These are phyloP conservation scores for Cenchrus fungigraminus DNA, from an alignment of 176 grass and related monocot genomes.

Conservation along the genomic window DNA sequence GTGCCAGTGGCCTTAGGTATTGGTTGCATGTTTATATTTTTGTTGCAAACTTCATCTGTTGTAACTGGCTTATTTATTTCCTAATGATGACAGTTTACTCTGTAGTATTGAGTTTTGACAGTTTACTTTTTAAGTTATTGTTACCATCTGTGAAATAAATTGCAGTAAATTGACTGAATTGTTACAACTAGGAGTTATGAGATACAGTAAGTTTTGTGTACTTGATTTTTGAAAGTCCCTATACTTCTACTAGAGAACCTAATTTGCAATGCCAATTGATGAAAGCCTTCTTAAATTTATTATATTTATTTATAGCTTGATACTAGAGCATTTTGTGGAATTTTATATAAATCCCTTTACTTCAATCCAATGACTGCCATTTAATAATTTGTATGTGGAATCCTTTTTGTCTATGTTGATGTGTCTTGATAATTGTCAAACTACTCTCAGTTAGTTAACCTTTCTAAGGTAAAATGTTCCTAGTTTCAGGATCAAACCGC, in stretches of 20 bases:
- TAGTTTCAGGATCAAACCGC: background rate
- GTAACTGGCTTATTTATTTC: background rate
- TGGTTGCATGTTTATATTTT: background rate
- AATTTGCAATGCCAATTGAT: background rate
- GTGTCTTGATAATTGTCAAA: background rate
- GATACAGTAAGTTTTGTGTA: background rate
- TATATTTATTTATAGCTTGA: background rate
- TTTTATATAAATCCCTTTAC: too few relatives aligned
- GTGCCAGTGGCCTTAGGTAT: background rate
- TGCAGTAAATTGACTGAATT: background rate
- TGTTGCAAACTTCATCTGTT: background rate
- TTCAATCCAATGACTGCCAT: background rate
- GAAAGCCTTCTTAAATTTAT: background rate
- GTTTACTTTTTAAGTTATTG: background rate
- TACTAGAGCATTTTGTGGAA: too few relatives aligned
- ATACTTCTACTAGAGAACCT: background rate
- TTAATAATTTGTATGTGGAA: background rate
- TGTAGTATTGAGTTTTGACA: background rate
- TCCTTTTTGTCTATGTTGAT: background rate
- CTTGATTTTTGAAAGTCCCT: background rate
- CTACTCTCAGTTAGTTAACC: background rate
- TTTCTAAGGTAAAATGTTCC: background rate
- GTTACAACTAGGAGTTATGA: background rate
- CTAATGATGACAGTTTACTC: background rate
- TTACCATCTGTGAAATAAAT: background rate